phyloP scores from a whole-genome alignment of 768 basidiomycete species.

The Phylloporus sp. region DNA sequence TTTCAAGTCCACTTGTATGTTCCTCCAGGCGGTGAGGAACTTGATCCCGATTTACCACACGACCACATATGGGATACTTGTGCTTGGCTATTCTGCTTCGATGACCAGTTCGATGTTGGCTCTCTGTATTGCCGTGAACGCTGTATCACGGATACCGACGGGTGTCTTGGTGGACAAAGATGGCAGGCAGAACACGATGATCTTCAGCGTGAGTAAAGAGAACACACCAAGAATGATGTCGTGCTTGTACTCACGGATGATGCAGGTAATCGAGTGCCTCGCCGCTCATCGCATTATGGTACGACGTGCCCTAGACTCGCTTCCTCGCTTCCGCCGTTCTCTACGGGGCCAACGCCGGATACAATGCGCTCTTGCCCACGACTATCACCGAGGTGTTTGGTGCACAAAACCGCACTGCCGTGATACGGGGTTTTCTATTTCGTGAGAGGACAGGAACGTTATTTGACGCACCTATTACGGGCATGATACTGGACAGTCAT shows the following conservation, averaged over 20 bases:
- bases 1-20: background rate
- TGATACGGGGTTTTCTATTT: background rate
- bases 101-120: constrained; percentile 1
- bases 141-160: background rate
- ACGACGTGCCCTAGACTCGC: background rate
- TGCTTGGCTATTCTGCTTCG: background rate
- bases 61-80: background rate
- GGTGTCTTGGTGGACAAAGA: constrained; percentile 2
- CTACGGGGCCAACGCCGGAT: background rate
- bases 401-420: background rate
- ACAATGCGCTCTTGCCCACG: constrained; percentile 3
- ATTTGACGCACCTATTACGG: background rate
- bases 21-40: constrained; percentile 1
- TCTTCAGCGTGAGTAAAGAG: background rate
- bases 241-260: background rate
- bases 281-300: background rate
- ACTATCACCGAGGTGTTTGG: constrained; percentile 5
- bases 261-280: background rate
- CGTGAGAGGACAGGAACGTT: background rate
- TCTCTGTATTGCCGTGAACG: background rate
- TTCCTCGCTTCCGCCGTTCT: background rate
- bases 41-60: background rate
- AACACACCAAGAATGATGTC: background rate
- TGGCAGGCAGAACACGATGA: background rate
- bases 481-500: background rate